Evolutionary conservation across 2,329 filamentous ascomycete species (phyloP), one percentile per base, ranked within the genome.

Genomic region (Fonsecaea monophora): DNA sequence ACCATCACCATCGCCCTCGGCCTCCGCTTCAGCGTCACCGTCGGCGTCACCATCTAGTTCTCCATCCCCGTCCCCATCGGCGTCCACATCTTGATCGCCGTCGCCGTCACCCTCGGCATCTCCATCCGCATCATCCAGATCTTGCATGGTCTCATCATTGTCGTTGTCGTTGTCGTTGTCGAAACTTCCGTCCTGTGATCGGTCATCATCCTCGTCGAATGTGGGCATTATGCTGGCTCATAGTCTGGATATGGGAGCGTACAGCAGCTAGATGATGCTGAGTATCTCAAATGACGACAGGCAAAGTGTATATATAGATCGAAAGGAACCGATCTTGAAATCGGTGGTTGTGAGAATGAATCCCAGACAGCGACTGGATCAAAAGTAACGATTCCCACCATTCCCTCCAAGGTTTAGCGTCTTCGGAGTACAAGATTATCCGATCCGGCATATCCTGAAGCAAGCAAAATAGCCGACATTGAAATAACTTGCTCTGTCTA

Each of bases 1-100:
- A 75, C 85, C 45, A 79, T 86, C 71, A 76, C 86, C 64, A 77
- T 81, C 62, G 69, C 83, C 65, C 68, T 82, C 64, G 77, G 82
- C 69, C 77, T 84, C 73, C 72, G 82, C 74, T 72, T 84, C 77
- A 78, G 38, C 78, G 76, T 70, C 68, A 38, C 75, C 77, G 30
- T 79, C 78, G 2, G 70, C 73, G 9, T 80, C 77, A 1, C 55
- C 63, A 35, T 79, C 80, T 2, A 72, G 75, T 32, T 75, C 76
- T 54, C 80, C 78, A 62, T 78, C 74, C 72, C 79, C 78, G 25
- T 77, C 76, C 34, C 79, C 79, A 25, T 82, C 80, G 57, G 76
- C 77, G 58, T 82, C 81, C 56, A 81, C 81, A 63, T 83, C 81
- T 21, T 79, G 81, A 70, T 79, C 82, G 68, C 77, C 80, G 68